phyloP scores from a whole-genome alignment of 768 basidiomycete species.

The Pholiota microspora region DNA sequence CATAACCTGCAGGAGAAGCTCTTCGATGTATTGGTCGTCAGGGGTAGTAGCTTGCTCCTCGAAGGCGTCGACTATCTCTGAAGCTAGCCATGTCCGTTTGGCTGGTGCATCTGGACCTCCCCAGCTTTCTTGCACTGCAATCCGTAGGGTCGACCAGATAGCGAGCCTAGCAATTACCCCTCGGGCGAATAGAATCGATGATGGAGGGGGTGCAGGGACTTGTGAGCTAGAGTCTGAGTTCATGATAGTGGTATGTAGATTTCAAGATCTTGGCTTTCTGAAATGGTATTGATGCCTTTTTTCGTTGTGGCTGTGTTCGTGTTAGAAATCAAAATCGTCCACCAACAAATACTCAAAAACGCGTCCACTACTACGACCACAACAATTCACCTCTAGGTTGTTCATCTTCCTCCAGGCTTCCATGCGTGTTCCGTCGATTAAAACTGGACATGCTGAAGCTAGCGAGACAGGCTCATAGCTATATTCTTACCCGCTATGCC shows the following conservation, averaged over 20 bases:
- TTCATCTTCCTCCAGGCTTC: background rate
- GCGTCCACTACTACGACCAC: too few species aligned
- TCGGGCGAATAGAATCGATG: constrained; percentile 77
- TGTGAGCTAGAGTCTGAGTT: background rate
- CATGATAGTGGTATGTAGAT: too few species aligned
- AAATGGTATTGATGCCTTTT: background rate
- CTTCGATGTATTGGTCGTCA: constrained; percentile 79
- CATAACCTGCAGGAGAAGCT: constrained; percentile 80
- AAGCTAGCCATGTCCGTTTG: constrained; percentile 86
- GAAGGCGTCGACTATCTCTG: constrained; percentile 77
- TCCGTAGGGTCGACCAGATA: constrained; percentile 81
- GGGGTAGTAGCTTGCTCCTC: constrained; percentile 47
- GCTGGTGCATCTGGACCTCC: constrained; percentile 69
- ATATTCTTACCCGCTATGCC: background rate
- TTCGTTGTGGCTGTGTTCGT: too few species aligned
- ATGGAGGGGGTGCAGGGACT: constrained; percentile 33
- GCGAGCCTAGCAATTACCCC: constrained; percentile 80
- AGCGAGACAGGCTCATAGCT: background rate
- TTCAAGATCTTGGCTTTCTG: background rate
- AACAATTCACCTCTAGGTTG: background rate
- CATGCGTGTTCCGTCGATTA: background rate
- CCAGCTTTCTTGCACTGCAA: constrained; percentile 86
- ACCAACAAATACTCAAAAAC: too few species aligned
- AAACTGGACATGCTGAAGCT: background rate
- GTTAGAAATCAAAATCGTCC: too few species aligned